Evolutionary conservation across 371 early-diverging fungal species (phyloP), one percentile per base, ranked within the genome.

Genomic region (Coemansia sp.): DNA sequence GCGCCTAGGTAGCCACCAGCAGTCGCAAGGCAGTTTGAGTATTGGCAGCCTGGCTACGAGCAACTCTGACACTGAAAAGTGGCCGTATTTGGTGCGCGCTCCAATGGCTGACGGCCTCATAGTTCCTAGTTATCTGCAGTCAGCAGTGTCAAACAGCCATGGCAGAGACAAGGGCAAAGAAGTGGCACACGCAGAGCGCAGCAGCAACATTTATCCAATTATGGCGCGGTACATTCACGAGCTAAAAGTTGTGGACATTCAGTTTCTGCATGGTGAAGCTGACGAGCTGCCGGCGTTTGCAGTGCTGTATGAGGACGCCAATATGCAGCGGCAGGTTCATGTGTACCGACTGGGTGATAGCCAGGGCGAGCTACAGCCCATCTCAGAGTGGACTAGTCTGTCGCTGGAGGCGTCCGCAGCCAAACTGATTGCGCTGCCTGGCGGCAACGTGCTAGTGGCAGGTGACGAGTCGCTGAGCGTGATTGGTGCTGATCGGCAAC

Each of bases 221-320:
- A 23, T 60, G 17, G 58, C 63, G 7, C 54, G 66, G 29, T 87
- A 92, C 29, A 81, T 94, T 26, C 86, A 86, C 7, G 94, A 93
- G 66, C 83, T 92, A 29, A 76, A 83, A 2, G 84, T 94, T 2
- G 69, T 92, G 8, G 84, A 87, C 0, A 83, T 93, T 71, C 78
- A 82, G 13, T 90, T 94, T 65, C 67, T 92, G 53, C 83, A 86
- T 23, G 81, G 82, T n/a, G 69, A 70, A 5, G 57, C 66, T 1
- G 69, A 54, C 32, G 52, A 40, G 24, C 32, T 78, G 44, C 88
- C 91, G 0, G 84, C 86, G 4, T 79, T 95, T 8, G 86, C 88
- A 6, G 84, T 95, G 17, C 79, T 96, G 1, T 87, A 88, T 59
- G 89, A 93, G 69, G 92, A 94, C 68, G 78, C 86, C 21, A 80